A percentile compares a stretch with the other conserved stretches of the same genome.
These are phyloP conservation scores for Trypanosoma melophagium DNA, from an alignment of 208 protist species.

Conservation along the genomic window DNA sequence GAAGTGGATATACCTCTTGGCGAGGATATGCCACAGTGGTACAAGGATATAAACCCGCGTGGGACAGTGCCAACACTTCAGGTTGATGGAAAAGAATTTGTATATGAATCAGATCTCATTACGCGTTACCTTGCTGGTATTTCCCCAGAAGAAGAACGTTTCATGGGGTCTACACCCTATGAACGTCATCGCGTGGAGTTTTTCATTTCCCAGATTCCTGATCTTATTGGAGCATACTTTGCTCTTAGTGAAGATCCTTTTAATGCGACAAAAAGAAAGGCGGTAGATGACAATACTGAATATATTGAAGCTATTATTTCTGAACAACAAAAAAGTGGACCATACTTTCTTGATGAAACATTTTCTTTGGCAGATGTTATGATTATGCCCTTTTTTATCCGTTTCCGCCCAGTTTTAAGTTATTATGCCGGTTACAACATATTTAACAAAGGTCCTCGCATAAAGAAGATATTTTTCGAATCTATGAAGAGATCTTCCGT, in stretches of 20 bases:
- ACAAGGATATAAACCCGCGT: slow-evolving; percentile 71
- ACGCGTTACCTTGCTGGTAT: slow-evolving; percentile 68
- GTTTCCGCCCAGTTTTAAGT: slow-evolving; percentile 44
- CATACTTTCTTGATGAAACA: slow-evolving; percentile 63
- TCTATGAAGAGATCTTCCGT: slow-evolving; percentile 56
- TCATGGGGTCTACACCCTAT: slow-evolving; percentile 46
- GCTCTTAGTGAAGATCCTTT: slow-evolving; percentile 50
- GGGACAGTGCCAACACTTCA: slow-evolving; percentile 73
- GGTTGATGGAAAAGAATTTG: slow-evolving; percentile 44
- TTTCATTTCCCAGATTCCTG: slow-evolving; percentile 60
- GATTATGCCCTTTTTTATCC: slow-evolving; percentile 72
- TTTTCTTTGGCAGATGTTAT: slow-evolving; percentile 78
- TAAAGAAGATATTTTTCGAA: slow-evolving; percentile 57
- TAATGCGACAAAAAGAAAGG: slow-evolving; percentile 54
- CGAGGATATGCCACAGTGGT: slow-evolving; percentile 68
- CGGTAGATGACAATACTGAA: slow-evolving; percentile 45
- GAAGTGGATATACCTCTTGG: slow-evolving; percentile 45
- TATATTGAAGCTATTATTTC: slow-evolving; percentile 69
- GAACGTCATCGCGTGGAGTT: slow-evolving; percentile 73
- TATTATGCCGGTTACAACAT: slow-evolving; percentile 75
- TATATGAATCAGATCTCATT: slow-evolving; percentile 77
- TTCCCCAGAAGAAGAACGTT: slow-evolving; percentile 17
- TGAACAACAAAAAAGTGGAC: slow-evolving; percentile 46
- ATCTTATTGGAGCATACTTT: slow-evolving; percentile 55
- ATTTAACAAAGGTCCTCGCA: slow-evolving; percentile 56